phyloP scores from a whole-genome alignment of 225 moss, liverwort and hornwort species.

The Pseudoscleropodium purum region DNA sequence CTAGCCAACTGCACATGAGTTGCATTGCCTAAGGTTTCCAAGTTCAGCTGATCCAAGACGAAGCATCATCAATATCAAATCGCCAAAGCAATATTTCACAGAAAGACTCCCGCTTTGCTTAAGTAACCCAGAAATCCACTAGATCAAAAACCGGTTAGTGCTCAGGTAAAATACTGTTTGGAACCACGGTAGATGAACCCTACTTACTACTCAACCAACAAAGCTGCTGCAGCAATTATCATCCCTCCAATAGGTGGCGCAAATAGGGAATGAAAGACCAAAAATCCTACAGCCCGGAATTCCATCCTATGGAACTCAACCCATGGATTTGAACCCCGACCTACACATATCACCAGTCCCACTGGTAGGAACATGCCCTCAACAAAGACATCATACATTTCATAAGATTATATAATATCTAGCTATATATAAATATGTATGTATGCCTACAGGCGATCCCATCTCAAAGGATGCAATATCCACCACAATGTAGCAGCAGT shows the following conservation, averaged over 20 bases:
- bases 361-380: conserved; percentile 37
- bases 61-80: conserved; percentile 17
- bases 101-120: conserved; percentile 13
- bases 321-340: conserved; percentile 28
- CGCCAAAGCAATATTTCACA: conserved; percentile 23
- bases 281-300: conserved; percentile 30
- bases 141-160: conserved; percentile 36
- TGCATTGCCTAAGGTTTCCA: conserved; percentile 1
- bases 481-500: conserved; percentile 35
- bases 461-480: conserved; percentile 78
- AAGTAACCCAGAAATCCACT: conserved; percentile 20
- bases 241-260: conserved; percentile 25
- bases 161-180: conserved; percentile 19
- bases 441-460: conserved; percentile 64
- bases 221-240: conserved; percentile 24
- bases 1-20: conserved; percentile 10
- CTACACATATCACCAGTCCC: conserved; percentile 29
- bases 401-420: conserved; percentile 41
- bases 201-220: conserved; percentile 22
- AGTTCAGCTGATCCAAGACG: conserved; percentile 14
- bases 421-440: conserved; percentile 53
- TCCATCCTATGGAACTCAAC: conserved; percentile 15
- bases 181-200: conserved; percentile 1
- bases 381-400: conserved; percentile 47
- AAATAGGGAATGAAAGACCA: conserved; percentile 25